These are phyloP conservation scores for Dendrostoma leiphaemia DNA, from an alignment of 2,329 filamentous ascomycete genomes.

Conservation along the genomic window DNA sequence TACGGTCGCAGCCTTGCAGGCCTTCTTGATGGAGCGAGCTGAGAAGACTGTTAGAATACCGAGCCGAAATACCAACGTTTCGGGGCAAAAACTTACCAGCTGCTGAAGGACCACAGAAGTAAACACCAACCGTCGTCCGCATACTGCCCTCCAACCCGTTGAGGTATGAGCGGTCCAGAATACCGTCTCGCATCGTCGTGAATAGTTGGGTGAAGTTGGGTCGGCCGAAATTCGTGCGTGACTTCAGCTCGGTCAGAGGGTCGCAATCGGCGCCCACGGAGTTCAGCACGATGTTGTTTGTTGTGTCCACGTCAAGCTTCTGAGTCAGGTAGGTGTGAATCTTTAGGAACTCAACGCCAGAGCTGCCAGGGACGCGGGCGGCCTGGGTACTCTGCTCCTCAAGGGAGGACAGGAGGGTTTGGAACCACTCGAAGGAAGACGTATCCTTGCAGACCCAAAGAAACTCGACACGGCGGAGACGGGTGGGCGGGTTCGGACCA, in stretches of 20 bases:
- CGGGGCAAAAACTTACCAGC: conserved; percentile 48
- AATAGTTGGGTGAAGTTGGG: conserved; percentile 86
- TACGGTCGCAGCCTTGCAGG: conserved; percentile 69
- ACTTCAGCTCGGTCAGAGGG: conserved; percentile 86
- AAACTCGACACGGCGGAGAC: conserved; percentile 93
- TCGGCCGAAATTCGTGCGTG: conserved; percentile 89
- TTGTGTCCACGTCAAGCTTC: conserved; percentile 84
- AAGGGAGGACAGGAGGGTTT: conserved; percentile 85
- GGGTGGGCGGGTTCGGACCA: conserved; percentile 81
- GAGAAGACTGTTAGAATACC: conserved; percentile 36
- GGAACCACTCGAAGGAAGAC: conserved; percentile 97
- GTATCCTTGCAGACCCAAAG: conserved; percentile 99
- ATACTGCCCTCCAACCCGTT: conserved; percentile 73
- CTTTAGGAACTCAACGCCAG: conserved; percentile 81
- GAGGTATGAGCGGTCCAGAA: conserved; percentile 82
- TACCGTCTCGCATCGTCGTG: conserved; percentile 80
- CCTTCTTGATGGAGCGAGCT: conserved; percentile 81
- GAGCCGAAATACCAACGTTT: too few relatives aligned
- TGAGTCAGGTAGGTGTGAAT: conserved; percentile 99
- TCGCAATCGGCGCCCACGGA: conserved; percentile 85
- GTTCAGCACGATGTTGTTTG: conserved; percentile 96
- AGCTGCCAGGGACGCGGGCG: conserved; percentile 64
- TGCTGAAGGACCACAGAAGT: conserved; percentile 90
- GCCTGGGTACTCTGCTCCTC: conserved; percentile 79
- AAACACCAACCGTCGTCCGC: conserved; percentile 88